phyloP scores from a whole-genome alignment of 805 yeast genomes.

The Teunomyces funiuensis region DNA sequence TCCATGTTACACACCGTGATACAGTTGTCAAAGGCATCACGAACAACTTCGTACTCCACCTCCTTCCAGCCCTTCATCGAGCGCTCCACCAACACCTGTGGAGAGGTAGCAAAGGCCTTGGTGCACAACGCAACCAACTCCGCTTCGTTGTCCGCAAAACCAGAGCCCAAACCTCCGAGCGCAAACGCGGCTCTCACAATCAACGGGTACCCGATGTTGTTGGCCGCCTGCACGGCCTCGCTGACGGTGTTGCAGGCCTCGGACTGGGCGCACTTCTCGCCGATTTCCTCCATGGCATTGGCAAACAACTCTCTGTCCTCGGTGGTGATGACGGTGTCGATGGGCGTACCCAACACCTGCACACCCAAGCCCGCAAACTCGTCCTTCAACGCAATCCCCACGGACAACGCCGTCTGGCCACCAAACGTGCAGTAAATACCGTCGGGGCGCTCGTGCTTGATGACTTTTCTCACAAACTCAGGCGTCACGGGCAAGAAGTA shows the following conservation, averaged over 20 bases:
- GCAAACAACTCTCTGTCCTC: conserved; percentile 98
- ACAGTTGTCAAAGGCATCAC: conserved; percentile 97
- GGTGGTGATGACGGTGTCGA: conserved; percentile 93
- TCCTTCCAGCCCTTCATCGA: conserved; percentile 99
- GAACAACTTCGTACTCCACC: conserved; percentile 97
- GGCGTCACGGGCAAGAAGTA: conserved; percentile 97
- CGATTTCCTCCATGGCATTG: conserved; percentile 89
- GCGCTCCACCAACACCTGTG: conserved; percentile 92
- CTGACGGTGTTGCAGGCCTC: conserved; percentile 76
- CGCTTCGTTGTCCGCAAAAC: conserved; percentile 86
- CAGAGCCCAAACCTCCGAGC: conserved; percentile 96
- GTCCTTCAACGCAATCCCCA: conserved; percentile 93
- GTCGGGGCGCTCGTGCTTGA: conserved; percentile 92
- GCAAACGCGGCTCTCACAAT: conserved; percentile 98
- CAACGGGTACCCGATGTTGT: conserved; percentile 88
- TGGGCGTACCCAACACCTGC: conserved; percentile 93
- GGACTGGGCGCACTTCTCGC: conserved; percentile 93
- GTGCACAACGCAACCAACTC: conserved; percentile 82
- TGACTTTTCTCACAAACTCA: conserved; percentile 94
- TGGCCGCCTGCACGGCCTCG: conserved; percentile 84
- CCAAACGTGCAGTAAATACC: conserved; percentile 97
- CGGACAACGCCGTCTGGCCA: conserved; percentile 97
- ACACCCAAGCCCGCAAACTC: conserved; percentile 92
- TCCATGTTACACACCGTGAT: conserved; percentile 99
- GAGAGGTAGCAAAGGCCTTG: conserved; percentile 92